These are phyloP conservation scores for Phytophthora idaei DNA, from an alignment of 352 stramenopile species.

Conservation along the genomic window DNA sequence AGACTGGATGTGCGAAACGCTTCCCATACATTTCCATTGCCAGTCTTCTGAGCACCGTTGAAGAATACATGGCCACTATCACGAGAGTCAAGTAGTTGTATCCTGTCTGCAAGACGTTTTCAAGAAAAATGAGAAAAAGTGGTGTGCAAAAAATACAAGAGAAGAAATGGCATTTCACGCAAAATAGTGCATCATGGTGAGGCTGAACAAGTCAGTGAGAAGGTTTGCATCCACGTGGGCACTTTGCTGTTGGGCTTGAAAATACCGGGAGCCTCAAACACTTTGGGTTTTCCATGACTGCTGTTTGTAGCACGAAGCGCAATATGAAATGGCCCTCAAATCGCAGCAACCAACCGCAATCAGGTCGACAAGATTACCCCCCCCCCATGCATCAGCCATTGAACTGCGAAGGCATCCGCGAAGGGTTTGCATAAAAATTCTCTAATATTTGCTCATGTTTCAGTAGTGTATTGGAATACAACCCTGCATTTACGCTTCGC, in stretches of 20 bases:
- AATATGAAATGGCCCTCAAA: no score
- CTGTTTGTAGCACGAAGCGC: no score
- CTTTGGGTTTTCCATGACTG: no score
- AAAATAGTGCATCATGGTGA: slow-evolving; percentile 57
- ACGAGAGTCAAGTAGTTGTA: no score
- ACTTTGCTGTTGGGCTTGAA: neutral
- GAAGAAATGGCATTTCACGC: slow-evolving; percentile 39
- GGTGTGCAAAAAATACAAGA: slow-evolving; percentile 46
- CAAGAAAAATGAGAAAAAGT: no score
- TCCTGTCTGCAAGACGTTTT: no score
- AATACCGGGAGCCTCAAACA: no score
- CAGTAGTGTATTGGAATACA: slow-evolving; percentile 15
- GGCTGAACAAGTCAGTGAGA: slow-evolving; percentile 26
- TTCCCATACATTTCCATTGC: slow-evolving; percentile 44
- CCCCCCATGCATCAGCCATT: no score
- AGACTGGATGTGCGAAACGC: slow-evolving; percentile 33
- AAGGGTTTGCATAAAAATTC: no score
- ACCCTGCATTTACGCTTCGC: neutral
- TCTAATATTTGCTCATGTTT: slow-evolving; percentile 1
- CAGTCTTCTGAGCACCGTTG: slow-evolving; percentile 45
- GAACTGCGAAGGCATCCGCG: no score
- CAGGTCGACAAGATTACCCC: no score
- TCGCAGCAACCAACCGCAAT: neutral
- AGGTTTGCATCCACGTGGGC: neutral
- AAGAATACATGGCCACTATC: slow-evolving; percentile 2